Conservation (phyloP, 23 red algal species). For the Gracilaria caudata region DNA sequence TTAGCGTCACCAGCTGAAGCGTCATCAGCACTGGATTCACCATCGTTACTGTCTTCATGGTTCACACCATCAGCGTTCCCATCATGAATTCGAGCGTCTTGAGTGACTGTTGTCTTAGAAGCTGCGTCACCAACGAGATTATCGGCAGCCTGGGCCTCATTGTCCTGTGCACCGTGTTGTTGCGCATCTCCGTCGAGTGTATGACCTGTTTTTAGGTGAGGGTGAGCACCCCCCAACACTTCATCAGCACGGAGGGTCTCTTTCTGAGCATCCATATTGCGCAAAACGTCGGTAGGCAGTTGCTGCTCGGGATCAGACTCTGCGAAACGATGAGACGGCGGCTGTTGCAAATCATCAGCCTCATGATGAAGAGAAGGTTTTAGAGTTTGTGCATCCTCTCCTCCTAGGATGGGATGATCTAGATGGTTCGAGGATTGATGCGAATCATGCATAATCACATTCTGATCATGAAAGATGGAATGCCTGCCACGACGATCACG, state of each 20-base stretch:
- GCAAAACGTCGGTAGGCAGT: too few species aligned
- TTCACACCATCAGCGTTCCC: too few species aligned
- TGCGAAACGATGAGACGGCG: neutral
- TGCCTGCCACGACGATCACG: conserved; percentile 3
- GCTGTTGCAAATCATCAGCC: neutral
- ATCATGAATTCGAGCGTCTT: too few species aligned
- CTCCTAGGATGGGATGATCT: neutral
- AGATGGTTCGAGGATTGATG: neutral
- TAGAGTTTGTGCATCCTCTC: neutral
- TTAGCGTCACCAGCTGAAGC: neutral
- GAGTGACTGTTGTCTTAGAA: neutral
- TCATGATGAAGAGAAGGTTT: neutral
- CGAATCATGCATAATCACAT: neutral
- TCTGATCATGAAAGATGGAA: conserved; percentile 4
- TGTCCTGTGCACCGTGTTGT: neutral
- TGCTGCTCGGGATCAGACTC: too few species aligned
- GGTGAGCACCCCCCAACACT: neutral
- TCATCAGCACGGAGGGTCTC: neutral
- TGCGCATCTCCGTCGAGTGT: neutral
- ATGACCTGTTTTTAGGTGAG: neutral
- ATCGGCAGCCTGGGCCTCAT: neutral
- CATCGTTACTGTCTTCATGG: too few species aligned
- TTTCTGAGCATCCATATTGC: neutral
- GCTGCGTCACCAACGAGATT: too few species aligned
- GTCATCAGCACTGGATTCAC: neutral